phyloP scores from a whole-genome alignment of 1,284 basidiomycete genomes.

The Schizophyllum commune region DNA sequence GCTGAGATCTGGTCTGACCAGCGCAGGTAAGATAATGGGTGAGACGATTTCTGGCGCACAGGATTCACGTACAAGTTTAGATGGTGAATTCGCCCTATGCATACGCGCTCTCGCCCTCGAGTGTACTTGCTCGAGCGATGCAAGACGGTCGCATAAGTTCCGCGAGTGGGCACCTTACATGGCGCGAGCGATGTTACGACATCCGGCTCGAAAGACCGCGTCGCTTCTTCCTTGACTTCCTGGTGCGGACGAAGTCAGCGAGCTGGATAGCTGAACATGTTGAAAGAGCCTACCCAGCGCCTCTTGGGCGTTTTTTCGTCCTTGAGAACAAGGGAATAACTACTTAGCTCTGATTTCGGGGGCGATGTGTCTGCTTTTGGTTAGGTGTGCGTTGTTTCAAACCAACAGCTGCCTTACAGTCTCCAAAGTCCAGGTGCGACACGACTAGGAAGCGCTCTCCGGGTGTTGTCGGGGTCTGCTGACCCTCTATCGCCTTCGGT shows the following conservation, averaged over 20 bases:
- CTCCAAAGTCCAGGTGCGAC: constrained; percentile 49
- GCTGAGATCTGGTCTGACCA: background rate
- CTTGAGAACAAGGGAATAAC: constrained; percentile 21
- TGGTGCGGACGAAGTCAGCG: background rate
- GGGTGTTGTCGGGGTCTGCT: constrained; percentile 13
- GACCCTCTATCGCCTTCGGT: constrained; percentile 6
- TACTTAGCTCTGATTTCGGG: constrained; percentile 39
- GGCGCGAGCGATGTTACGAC: background rate
- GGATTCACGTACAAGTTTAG: background rate
- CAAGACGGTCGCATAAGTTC: background rate
- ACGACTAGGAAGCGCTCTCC: constrained; percentile 34
- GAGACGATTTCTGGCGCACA: background rate
- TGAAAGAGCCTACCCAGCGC: background rate
- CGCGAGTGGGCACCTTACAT: background rate
- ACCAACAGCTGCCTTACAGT: constrained; percentile 34
- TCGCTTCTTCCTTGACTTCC: background rate
- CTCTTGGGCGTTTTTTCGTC: background rate
- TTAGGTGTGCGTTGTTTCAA: no score
- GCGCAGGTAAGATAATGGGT: background rate
- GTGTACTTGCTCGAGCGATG: background rate
- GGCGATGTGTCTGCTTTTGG: constrained; percentile 31
- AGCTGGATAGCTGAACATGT: background rate
- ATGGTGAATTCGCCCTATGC: background rate
- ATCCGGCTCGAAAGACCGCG: background rate
- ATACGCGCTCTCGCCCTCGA: background rate